These are phyloP conservation scores for Lachnellula subtilissima DNA, from an alignment of 2,329 filamentous ascomycete species.

Conservation along the genomic window DNA sequence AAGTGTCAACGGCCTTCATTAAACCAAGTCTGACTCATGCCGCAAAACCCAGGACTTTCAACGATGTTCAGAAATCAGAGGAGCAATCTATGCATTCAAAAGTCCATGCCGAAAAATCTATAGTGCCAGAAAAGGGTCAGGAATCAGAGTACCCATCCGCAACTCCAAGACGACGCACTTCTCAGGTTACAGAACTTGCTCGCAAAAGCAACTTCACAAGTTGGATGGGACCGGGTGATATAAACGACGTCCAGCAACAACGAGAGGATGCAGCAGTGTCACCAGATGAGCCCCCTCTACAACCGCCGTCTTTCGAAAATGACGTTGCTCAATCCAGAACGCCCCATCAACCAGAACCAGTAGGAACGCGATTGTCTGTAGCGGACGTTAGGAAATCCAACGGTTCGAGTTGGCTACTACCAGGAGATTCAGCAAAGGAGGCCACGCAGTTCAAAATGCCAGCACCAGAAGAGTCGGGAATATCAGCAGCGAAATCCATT, in stretches of 20 bases:
- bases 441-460: no score
- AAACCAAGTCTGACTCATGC: slow-evolving; percentile 9
- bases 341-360: no score
- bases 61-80: not conserved
- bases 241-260: not conserved
- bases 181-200: not conserved
- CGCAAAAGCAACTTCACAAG: not conserved
- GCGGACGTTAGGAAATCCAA: no score
- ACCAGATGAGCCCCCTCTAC: not conserved
- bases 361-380: no score
- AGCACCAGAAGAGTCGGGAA: not conserved
- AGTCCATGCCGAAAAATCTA: not conserved
- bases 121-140: not conserved
- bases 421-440: no score
- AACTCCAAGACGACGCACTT: not conserved
- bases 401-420: no score
- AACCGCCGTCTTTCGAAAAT: not conserved
- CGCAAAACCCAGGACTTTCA: not conserved
- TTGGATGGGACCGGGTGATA: not conserved
- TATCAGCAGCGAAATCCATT: no score
- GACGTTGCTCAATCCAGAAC: no score
- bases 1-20: slow-evolving; percentile 15
- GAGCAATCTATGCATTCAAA: not conserved
- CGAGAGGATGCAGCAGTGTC: not conserved
- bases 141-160: not conserved